Evolutionary conservation across 2,329 filamentous ascomycete genomes (phyloP).

Genomic region (Hysterium pulicare): DNA sequence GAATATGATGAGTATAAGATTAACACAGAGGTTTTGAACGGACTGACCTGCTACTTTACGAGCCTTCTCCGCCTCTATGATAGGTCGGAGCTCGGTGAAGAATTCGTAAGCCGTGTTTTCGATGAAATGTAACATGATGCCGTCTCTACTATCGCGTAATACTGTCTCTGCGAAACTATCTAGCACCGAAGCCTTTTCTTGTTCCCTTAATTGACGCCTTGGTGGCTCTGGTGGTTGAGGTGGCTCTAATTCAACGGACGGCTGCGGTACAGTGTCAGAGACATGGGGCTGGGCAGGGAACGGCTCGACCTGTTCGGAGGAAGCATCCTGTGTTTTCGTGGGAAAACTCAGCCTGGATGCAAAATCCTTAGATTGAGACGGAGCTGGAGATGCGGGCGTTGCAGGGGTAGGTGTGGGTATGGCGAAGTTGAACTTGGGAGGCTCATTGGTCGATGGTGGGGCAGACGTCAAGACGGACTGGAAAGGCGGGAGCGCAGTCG

Average conservation of each 20-base stretch:
- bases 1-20: neutral
- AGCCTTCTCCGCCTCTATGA: constrained; percentile 7
- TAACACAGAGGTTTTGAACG: neutral
- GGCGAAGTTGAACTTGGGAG: neutral
- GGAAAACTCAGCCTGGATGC: neutral
- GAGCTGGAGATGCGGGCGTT: neutral
- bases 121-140: constrained; percentile 39
- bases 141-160: constrained; percentile 24
- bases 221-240: neutral
- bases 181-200: constrained; percentile 12
- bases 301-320: neutral
- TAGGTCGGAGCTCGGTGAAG: constrained; percentile 14
- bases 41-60: constrained; percentile 3
- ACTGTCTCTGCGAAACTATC: constrained; percentile 29
- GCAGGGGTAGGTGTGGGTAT: neutral
- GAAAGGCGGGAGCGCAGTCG: too few relatives aligned
- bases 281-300: neutral
- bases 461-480: too few relatives aligned
- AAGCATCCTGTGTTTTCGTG: neutral
- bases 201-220: neutral
- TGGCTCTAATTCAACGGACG: too few relatives aligned
- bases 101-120: constrained; percentile 31
- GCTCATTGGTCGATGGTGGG: too few relatives aligned
- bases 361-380: neutral
- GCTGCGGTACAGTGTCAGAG: neutral